A percentile compares a stretch with the other conserved stretches of the same genome.
These are phyloP conservation scores for Apiospora saccharicola DNA, from an alignment of 2,329 filamentous ascomycete genomes.

Conservation along the genomic window DNA sequence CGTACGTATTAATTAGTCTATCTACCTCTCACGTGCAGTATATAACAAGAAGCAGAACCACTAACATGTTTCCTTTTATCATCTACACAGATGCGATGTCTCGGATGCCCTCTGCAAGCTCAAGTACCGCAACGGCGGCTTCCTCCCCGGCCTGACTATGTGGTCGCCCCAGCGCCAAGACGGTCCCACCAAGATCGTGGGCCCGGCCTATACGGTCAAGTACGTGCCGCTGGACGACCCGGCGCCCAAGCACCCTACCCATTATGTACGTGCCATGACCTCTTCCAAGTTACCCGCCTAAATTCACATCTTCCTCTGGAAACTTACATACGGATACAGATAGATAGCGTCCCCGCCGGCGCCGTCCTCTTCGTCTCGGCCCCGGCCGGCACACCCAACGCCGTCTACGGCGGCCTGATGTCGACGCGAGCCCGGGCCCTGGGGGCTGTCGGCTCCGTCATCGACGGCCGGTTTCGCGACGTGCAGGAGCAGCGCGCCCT, in stretches of 20 bases:
- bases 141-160: slow-evolving; percentile 61
- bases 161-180: slow-evolving; percentile 60
- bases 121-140: slow-evolving; percentile 57
- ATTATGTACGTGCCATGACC: slow-evolving; percentile 51
- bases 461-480: slow-evolving; percentile 61
- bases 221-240: slow-evolving; percentile 57
- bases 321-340: slow-evolving; percentile 42
- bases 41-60: not conserved
- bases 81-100: slow-evolving; percentile 52
- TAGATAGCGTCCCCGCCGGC: slow-evolving; percentile 55
- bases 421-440: slow-evolving; percentile 52
- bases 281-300: not conserved
- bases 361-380: slow-evolving; percentile 59
- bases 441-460: slow-evolving; percentile 56
- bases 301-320: slow-evolving; percentile 4
- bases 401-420: slow-evolving; percentile 63
- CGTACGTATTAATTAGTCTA: slow-evolving; percentile 38
- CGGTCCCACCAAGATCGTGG: slow-evolving; percentile 59
- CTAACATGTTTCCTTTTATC: not conserved
- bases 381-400: slow-evolving; percentile 54
- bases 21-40: too few species aligned
- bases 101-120: slow-evolving; percentile 61
- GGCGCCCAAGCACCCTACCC: slow-evolving; percentile 51
- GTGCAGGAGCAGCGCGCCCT: slow-evolving; percentile 60
- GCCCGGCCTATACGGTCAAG: slow-evolving; percentile 62